Base-by-base conservation (phyloP, 192 early-diverging fungal species). In the Coemansia javaensis region DNA sequence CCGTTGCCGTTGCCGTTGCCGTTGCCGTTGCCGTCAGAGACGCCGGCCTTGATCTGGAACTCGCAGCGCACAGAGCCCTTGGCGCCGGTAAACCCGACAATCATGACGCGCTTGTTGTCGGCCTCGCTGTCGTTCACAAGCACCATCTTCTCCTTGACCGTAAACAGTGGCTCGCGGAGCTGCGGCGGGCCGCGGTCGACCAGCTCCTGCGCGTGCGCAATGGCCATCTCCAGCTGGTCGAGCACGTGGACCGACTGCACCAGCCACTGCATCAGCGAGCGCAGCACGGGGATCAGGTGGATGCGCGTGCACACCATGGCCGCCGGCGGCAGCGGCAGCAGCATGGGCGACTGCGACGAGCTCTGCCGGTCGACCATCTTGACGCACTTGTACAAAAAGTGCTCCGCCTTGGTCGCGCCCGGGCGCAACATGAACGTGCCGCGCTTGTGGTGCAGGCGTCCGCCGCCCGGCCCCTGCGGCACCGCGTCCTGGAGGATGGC, bases 231-330 rank as follows among this genome's bases (percentile, higher is more conserved):
- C 3, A 73, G 56, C 53, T 56, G 49, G 18, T 73, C 69, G 17
- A 51, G 48, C 13, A 73, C 53, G 45, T 73, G 56, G 20, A 73
- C 69, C 0, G 69, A 65, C 17, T 53, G 47, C 35, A 65, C 53
- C 7, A 73, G 51, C 69, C 69, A 73, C 18, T 56, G 56, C 69
- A 73, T 73, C 40, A 73, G 35, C 39, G 69, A 73, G 35, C 69
- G 57, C 44, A 73, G 21, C 23, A 65, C 47, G 1, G 57, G 32
- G 8, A 73, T 50, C 41, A 73, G 41, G 22, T 73, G 69, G 20
- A 59, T 10, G 5, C 39, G 23, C 7, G 62, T 32, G 42, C 69
- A 73, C 41, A 73, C 10, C 20, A 73, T 15, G 1, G 56, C 69
- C 1, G 69, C 47, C 0, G 69, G 69, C 42, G 69, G 62, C 34